Conservation (phyloP, 208 protist species). For the Trypanosomatidae sp. region DNA sequence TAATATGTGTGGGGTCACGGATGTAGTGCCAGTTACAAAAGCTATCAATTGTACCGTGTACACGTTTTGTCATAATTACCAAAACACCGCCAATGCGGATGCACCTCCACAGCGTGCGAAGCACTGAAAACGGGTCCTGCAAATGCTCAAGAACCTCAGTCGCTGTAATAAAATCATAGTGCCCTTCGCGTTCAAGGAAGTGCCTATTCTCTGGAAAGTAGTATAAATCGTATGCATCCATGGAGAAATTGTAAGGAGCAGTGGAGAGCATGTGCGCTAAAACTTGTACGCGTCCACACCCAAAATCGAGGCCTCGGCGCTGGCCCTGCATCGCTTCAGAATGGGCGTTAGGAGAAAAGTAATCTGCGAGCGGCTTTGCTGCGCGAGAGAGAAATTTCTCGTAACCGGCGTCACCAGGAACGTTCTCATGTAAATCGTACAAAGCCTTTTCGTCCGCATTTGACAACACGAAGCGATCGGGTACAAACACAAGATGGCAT, state of each 20-base stretch:
- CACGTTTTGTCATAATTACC: constrained; percentile 58
- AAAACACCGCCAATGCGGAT: constrained; percentile 34
- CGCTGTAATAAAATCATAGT: constrained; percentile 50
- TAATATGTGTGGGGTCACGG: constrained; percentile 54
- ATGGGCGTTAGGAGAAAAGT: not conserved
- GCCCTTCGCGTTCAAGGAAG: not conserved
- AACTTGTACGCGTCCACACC: constrained; percentile 43
- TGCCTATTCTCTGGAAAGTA: constrained; percentile 31
- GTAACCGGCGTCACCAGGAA: constrained; percentile 33
- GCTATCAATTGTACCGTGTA: constrained; percentile 32
- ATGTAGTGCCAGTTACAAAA: constrained; percentile 69
- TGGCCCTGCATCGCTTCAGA: not conserved
- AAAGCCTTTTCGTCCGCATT: constrained; percentile 36
- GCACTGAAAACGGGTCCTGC: constrained; percentile 24
- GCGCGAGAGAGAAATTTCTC: constrained; percentile 39
- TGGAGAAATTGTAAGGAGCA: constrained; percentile 15
- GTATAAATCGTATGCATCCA: constrained; percentile 48
- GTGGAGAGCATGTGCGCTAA: constrained; percentile 27
- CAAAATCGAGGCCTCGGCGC: constrained; percentile 47
- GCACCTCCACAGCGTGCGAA: constrained; percentile 24
- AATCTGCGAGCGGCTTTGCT: constrained; percentile 27
- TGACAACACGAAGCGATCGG: constrained; percentile 21
- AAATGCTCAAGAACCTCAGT: constrained; percentile 64
- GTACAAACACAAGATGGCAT: constrained; percentile 52
- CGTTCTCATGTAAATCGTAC: constrained; percentile 59